A percentile compares a stretch with the other conserved stretches of the same genome.
Evolutionary conservation across 2,329 filamentous ascomycete genomes (phyloP).

Genomic region (Paramyrothecium sp.): DNA sequence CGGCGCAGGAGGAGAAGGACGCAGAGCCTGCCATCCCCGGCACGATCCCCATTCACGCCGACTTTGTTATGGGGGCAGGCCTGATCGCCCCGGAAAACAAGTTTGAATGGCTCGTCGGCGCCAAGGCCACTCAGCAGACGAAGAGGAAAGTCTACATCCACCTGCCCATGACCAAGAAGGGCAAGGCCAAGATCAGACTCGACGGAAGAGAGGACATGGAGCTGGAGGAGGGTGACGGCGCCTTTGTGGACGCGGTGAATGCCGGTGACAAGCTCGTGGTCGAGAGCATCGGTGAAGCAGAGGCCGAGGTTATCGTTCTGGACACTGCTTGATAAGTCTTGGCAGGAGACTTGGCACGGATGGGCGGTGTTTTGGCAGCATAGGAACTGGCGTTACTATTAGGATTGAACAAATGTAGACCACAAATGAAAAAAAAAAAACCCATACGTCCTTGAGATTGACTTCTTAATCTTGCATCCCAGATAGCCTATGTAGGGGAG

Average conservation of each 20-base stretch:
- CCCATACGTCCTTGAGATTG: too few relatives aligned
- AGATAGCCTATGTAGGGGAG: too few relatives aligned
- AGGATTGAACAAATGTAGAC: too few relatives aligned
- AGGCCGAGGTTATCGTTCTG: slow-evolving; percentile 68
- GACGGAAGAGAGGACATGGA: slow-evolving; percentile 63
- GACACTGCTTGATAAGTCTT: slow-evolving; percentile 52
- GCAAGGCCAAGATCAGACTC: slow-evolving; percentile 69
- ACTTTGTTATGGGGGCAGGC: slow-evolving; percentile 79
- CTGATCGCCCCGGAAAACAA: slow-evolving; percentile 64
- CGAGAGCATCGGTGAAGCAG: slow-evolving; percentile 66
- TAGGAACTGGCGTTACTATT: too few relatives aligned
- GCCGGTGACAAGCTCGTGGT: slow-evolving; percentile 63
- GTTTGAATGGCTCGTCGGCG: slow-evolving; percentile 74
- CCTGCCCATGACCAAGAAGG: slow-evolving; percentile 75
- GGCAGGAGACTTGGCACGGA: not conserved
- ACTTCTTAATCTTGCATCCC: too few relatives aligned
- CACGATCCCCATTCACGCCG: slow-evolving; percentile 82
- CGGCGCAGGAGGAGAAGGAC: slow-evolving; percentile 59
- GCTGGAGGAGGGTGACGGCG: slow-evolving; percentile 76
- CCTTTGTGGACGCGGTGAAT: slow-evolving; percentile 66
- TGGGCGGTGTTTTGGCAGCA: too few relatives aligned
- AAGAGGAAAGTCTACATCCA: slow-evolving; percentile 78
- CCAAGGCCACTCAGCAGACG: slow-evolving; percentile 44
- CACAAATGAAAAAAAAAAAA: too few relatives aligned
- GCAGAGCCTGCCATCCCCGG: slow-evolving; percentile 59